Evolutionary conservation across 129 eudicot species (phyloP).

Genomic region (Tagetes erecta): DNA sequence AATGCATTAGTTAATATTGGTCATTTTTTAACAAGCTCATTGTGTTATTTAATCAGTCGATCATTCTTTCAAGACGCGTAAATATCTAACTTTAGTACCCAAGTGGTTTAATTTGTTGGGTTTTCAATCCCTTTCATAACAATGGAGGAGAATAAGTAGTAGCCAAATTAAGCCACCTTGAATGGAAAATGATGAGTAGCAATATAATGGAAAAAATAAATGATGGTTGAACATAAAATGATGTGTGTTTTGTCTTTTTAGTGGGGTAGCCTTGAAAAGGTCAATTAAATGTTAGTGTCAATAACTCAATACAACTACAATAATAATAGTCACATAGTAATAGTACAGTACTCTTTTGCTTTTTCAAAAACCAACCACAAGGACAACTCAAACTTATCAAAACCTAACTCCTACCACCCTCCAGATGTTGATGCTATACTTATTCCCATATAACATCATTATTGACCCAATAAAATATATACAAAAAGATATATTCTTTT

Average conservation of each 20-base stretch:
- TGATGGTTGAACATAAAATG: conserved; percentile 38
- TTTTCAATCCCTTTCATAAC: too few species aligned
- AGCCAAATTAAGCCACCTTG: neutral
- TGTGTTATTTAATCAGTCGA: too few species aligned
- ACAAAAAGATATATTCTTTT: conserved; percentile 21
- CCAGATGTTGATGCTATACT: conserved; percentile 37
- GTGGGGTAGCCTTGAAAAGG: conserved; percentile 45
- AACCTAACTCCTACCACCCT: conserved; percentile 24
- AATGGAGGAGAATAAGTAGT: too few species aligned
- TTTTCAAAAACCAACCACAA: conserved; percentile 31
- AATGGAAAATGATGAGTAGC: neutral
- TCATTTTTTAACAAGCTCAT: too few species aligned
- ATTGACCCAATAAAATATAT: conserved; percentile 16
- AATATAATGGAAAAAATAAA: neutral
- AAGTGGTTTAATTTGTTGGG: too few species aligned
- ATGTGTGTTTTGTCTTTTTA: conserved; percentile 45
- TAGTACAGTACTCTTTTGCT: conserved; percentile 35
- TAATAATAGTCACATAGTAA: neutral
- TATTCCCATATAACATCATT: conserved; percentile 29
- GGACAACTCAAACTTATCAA: conserved; percentile 33
- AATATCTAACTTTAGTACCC: too few species aligned
- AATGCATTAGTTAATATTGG: too few species aligned
- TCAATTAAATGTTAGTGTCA: conserved; percentile 39
- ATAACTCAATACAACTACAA: conserved; percentile 32
- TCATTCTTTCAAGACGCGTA: too few species aligned